Evolutionary conservation across 129 eudicot genomes (phyloP).

Genomic region (Tagetes erecta): DNA sequence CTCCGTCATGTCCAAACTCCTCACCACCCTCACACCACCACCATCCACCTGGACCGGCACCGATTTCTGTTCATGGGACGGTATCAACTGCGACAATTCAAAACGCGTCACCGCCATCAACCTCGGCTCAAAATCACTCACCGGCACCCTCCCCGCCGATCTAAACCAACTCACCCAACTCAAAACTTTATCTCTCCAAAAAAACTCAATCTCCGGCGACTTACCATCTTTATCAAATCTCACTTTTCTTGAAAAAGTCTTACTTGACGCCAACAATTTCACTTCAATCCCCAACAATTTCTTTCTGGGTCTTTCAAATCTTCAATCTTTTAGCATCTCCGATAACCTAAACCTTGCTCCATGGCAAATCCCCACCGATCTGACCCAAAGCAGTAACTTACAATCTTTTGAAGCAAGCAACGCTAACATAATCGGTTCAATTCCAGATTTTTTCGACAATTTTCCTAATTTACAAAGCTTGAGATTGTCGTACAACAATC

Average conservation of each 20-base stretch:
- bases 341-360: slow-evolving; percentile 43
- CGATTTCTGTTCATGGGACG: slow-evolving; percentile 51
- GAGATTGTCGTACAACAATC: slow-evolving; percentile 50
- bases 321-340: slow-evolving; percentile 41
- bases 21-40: slow-evolving; percentile 26
- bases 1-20: slow-evolving; percentile 42
- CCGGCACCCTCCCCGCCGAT: slow-evolving; percentile 50
- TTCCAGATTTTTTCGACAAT: slow-evolving; percentile 55
- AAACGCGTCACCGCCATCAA: slow-evolving; percentile 44
- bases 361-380: slow-evolving; percentile 50
- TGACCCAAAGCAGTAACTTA: slow-evolving; percentile 39
- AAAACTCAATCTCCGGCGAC: slow-evolving; percentile 49
- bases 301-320: slow-evolving; percentile 41
- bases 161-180: slow-evolving; percentile 51
- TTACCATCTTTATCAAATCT: slow-evolving; percentile 58
- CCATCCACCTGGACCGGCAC: slow-evolving; percentile 45
- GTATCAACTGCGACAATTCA: slow-evolving; percentile 46
- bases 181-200: slow-evolving; percentile 39
- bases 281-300: slow-evolving; percentile 45
- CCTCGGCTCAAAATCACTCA: slow-evolving; percentile 41
- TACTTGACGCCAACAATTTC: slow-evolving; percentile 44
- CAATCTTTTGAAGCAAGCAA: slow-evolving; percentile 40
- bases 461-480: slow-evolving; percentile 46
- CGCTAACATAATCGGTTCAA: slow-evolving; percentile 36
- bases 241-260: slow-evolving; percentile 34